Evolutionary conservation across 2,329 filamentous ascomycete genomes (phyloP), one percentile per base, ranked within the genome.

Genomic region (Fonsecaea nubica): DNA sequence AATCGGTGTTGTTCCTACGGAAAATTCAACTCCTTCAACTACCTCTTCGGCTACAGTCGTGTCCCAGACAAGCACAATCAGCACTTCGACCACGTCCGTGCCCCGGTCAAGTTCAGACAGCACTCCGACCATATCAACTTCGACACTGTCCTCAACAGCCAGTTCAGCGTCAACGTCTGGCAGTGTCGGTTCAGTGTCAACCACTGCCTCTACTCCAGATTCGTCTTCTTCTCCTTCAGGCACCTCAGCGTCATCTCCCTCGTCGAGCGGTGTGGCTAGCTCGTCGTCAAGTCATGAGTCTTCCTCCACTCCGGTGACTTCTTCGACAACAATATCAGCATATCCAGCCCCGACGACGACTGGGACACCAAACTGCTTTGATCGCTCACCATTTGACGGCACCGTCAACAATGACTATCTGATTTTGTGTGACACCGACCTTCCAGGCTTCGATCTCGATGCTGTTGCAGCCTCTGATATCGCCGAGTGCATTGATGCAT

Each of bases 331-430:
- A 7, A 6, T 18, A 32, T 32, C 58, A 10, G 57, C 30, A 15
- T 67, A 62, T 59, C 61, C 66, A 10, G 61, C 64, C 10, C 64
- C 62, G 25, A 69, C 67, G 10, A 61, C 67, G n/a, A 70, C 65
- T 12, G 68, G 68, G 5, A 58, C 63, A 7, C 68, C 68, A 18
- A 70, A 68, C 36, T 70, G 68, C 53, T 64, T 54, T 54, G 68
- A 70, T 50, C 65, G 66, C 40, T 66, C 65, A 10, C 58, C 60
- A 36, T 70, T 64, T 35, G 68, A 70, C 42, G 65, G 68, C 35
- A 68, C 60, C 30, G 63, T 70, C 32, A 68, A 70, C 48, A 45
- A 64, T 45, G 57, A 63, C 30, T 70, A 68, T 42, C 59, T 70
- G 53, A 64, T 70, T 25, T 53, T 70, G 6, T 70, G 68, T 25